These are phyloP conservation scores for Hygrophila difformis DNA, from an alignment of 257 asterid species.

Conservation along the genomic window DNA sequence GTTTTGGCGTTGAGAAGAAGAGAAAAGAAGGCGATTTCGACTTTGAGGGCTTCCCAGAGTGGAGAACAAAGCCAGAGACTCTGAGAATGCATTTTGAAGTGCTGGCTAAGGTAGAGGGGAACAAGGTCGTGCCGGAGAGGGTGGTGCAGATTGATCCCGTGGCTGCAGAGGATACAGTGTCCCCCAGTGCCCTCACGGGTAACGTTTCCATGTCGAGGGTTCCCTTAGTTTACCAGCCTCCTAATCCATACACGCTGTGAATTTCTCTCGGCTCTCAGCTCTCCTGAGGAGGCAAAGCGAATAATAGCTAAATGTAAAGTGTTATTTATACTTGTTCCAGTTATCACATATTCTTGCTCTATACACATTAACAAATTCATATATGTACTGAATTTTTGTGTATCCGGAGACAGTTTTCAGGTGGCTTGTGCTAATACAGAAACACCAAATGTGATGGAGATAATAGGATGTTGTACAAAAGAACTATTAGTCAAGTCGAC, in stretches of 20 bases:
- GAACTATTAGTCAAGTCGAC: no score
- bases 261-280: no score
- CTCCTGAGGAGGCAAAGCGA: no score
- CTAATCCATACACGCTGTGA: conserved; percentile 57
- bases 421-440: no score
- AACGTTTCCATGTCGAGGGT: conserved; percentile 54
- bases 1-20: conserved; percentile 78
- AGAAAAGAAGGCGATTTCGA: conserved; percentile 36
- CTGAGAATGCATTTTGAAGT: conserved; percentile 92
- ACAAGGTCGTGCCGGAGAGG: conserved; percentile 78
- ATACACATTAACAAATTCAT: no score
- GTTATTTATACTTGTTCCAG: no score
- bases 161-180: conserved; percentile 47
- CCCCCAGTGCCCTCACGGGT: conserved; percentile 40
- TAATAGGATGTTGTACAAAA: no score
- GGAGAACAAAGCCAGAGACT: conserved; percentile 70
- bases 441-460: no score
- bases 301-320: no score
- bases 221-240: conserved; percentile 53
- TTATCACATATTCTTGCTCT: no score
- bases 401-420: no score
- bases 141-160: conserved; percentile 68
- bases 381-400: no score
- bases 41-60: conserved; percentile 51
- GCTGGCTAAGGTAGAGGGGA: conserved; percentile 84